Conservation (phyloP, 768 basidiomycete genomes). For the Amanita pallidorosea region DNA sequence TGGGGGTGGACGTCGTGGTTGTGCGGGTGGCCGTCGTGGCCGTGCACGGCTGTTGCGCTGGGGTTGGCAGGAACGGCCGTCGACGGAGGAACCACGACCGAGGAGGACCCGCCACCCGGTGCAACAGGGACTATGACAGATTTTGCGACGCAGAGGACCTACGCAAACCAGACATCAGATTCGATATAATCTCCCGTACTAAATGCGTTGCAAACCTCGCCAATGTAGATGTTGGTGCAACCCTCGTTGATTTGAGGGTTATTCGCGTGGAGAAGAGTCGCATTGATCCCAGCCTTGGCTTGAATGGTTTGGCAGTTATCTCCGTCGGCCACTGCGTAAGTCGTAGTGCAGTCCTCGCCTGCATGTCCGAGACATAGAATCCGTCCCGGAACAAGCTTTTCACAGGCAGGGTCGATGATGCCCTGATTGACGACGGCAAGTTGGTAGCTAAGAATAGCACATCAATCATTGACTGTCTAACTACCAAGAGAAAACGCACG, state of each 20-base stretch:
- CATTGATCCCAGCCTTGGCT: slow-evolving; percentile 29
- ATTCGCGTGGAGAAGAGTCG: slow-evolving; percentile 46
- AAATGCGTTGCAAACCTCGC: slow-evolving; percentile 40
- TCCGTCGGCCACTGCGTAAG: slow-evolving; percentile 41
- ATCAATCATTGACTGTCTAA: not conserved
- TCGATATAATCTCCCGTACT: not conserved
- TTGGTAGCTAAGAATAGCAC: slow-evolving; percentile 45
- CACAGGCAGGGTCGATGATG: slow-evolving; percentile 40
- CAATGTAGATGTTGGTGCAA: slow-evolving; percentile 63
- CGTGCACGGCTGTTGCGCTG: slow-evolving; percentile 8
- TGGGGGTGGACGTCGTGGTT: slow-evolving; percentile 1
- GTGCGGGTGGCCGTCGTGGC: not conserved
- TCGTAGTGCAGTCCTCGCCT: slow-evolving; percentile 51
- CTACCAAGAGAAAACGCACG: slow-evolving; percentile 23
- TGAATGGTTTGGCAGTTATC: slow-evolving; percentile 54
- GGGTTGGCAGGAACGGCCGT: slow-evolving; percentile 17
- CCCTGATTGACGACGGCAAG: slow-evolving; percentile 50
- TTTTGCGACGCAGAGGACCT: slow-evolving; percentile 46
- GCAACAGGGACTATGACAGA: slow-evolving; percentile 32
- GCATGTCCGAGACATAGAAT: slow-evolving; percentile 50
- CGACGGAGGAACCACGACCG: slow-evolving; percentile 19
- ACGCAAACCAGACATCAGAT: not conserved
- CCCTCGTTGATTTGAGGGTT: slow-evolving; percentile 59
- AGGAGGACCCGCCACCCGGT: slow-evolving; percentile 15
- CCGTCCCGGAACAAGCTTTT: slow-evolving; percentile 42